A percentile compares a stretch with the other conserved stretches of the same genome.
Evolutionary conservation across 2,329 filamentous ascomycete species (phyloP).

Genomic region (Metarhizium sp.): DNA sequence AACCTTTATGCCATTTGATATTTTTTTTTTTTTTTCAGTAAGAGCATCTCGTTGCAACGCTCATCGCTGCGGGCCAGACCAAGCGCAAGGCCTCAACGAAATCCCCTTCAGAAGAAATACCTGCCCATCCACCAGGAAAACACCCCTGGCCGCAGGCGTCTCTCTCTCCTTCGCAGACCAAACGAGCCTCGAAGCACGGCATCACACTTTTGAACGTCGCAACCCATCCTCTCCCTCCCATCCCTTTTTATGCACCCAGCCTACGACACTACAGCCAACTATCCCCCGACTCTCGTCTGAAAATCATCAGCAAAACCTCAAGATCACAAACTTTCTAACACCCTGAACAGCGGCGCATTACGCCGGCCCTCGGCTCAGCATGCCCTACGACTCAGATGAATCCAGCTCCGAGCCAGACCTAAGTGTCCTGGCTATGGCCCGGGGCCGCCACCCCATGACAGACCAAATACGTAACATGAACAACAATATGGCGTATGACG

Average conservation of each 20-base stretch:
- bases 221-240: not conserved
- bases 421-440: constrained; percentile 25
- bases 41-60: no score
- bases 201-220: not conserved
- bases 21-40: no score
- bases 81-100: no score
- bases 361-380: constrained; percentile 23
- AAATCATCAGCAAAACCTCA: no score
- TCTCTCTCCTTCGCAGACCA: not conserved
- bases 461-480: constrained; percentile 13
- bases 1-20: no score
- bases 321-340: constrained; percentile 7
- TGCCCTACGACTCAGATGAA: constrained; percentile 26
- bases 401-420: constrained; percentile 28
- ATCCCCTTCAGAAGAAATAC: no score
- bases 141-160: no score
- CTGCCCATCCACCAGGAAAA: no score
- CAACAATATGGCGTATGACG: constrained; percentile 20
- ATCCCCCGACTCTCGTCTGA: no score
- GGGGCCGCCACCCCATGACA: constrained; percentile 15
- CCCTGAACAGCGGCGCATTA: constrained; percentile 18
- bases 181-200: not conserved
- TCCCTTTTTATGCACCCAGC: not conserved
- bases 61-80: no score
- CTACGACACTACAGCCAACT: not conserved